These are phyloP conservation scores for Zoysia japonica DNA, from an alignment of 176 grass and related monocot genomes.

Conservation along the genomic window DNA sequence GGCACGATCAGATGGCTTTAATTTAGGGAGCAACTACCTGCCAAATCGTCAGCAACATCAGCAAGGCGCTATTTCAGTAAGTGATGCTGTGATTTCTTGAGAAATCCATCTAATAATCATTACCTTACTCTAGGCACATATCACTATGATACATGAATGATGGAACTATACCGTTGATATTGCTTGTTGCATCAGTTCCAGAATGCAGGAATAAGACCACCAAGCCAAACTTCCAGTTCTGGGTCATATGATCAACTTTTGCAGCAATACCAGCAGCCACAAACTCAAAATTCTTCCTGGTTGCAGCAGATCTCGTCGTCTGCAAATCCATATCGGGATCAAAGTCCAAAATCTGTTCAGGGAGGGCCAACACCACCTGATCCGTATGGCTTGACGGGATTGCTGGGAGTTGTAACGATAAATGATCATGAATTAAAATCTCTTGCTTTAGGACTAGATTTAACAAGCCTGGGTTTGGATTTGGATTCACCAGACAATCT, in stretches of 20 bases:
- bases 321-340: conserved; percentile 77
- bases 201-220: conserved; percentile 63
- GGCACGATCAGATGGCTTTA: conserved; percentile 86
- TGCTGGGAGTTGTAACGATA: conserved; percentile 79
- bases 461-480: conserved; percentile 83
- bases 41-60: conserved; percentile 88
- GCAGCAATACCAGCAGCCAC: conserved; percentile 85
- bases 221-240: conserved; percentile 65
- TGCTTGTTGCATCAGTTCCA: conserved; percentile 48
- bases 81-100: conserved; percentile 45
- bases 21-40: conserved; percentile 68
- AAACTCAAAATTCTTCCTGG: conserved; percentile 70
- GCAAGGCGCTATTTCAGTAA: conserved; percentile 74
- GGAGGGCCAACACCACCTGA: conserved; percentile 57
- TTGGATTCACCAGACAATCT: conserved; percentile 92
- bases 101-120: conserved; percentile 42
- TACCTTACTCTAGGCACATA: conserved; percentile 49
- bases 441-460: conserved; percentile 95
- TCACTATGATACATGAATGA: not conserved
- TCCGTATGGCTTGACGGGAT: conserved; percentile 81
- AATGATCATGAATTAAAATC: conserved; percentile 73
- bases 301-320: conserved; percentile 81
- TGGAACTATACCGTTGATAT: too few relatives aligned
- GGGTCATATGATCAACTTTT: conserved; percentile 88
- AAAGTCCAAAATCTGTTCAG: conserved; percentile 68